Evolutionary conservation across 2,329 filamentous ascomycete genomes (phyloP).

Genomic region (Bertia moriformis): DNA sequence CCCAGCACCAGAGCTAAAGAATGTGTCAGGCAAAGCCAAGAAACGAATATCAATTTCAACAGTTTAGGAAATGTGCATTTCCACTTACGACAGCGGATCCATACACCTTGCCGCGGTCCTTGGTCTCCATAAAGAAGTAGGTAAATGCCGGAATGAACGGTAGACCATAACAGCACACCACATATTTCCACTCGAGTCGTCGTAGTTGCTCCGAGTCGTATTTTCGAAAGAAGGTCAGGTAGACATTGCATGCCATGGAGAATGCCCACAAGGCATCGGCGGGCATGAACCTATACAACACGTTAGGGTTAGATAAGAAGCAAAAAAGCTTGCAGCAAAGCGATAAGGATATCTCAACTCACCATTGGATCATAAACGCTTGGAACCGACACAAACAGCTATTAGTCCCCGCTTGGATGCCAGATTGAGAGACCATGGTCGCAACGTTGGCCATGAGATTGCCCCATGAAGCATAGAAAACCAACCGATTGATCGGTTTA

Average conservation of each 20-base stretch:
- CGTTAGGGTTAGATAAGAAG: neutral
- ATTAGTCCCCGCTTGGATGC: conserved; percentile 19
- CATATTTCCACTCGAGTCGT: conserved; percentile 56
- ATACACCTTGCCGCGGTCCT: conserved; percentile 44
- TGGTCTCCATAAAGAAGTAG: conserved; percentile 48
- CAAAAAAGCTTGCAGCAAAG: neutral
- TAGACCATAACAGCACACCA: conserved; percentile 57
- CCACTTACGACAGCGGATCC: conserved; percentile 42
- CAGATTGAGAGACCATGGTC: conserved; percentile 56
- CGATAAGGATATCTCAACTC: conserved; percentile 15
- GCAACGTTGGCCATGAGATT: conserved; percentile 68
- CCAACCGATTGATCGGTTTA: conserved; percentile 74
- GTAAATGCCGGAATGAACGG: conserved; percentile 55
- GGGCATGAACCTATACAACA: conserved; percentile 72
- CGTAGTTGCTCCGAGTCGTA: conserved; percentile 52
- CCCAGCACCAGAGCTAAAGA: conserved; percentile 64
- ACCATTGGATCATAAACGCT: conserved; percentile 72
- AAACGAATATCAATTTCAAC: neutral
- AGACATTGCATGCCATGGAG: conserved; percentile 73
- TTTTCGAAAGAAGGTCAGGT: conserved; percentile 65
- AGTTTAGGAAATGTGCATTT: conserved; percentile 17
- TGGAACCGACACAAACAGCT: conserved; percentile 48
- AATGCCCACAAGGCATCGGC: conserved; percentile 66
- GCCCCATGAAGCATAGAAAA: conserved; percentile 72
- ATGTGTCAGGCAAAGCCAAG: conserved; percentile 12